phyloP scores from a whole-genome alignment of 2,329 filamentous ascomycete species.

The Neofusicoccum sp. region DNA sequence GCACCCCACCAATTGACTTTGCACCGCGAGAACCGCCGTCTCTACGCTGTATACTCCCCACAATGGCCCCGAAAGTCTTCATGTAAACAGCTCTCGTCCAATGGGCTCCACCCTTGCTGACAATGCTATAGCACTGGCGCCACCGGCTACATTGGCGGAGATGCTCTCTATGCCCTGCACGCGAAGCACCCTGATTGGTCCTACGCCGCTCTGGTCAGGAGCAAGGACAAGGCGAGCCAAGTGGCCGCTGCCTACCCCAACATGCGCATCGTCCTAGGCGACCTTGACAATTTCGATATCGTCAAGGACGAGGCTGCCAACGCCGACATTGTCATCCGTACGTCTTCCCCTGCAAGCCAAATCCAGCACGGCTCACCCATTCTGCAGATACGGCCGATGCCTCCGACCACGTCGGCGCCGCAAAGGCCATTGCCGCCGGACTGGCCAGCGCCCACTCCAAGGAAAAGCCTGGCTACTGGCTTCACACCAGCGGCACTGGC shows the following conservation, averaged over 20 bases:
- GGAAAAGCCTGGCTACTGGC: constrained; percentile 46
- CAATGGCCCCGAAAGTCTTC: constrained; percentile 10
- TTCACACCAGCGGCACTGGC: constrained; percentile 60
- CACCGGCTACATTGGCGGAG: constrained; percentile 22
- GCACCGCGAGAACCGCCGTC: no score
- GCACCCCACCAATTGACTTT: no score
- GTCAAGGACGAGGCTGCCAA: constrained; percentile 11
- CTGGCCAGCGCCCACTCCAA: constrained; percentile 50
- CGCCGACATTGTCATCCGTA: constrained; percentile 29
- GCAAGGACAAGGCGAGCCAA: neutral
- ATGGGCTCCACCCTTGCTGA: neutral
- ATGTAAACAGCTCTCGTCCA: neutral
- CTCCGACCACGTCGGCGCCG: constrained; percentile 32
- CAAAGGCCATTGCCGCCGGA: constrained; percentile 53
- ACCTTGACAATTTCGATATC: constrained; percentile 13
- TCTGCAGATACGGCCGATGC: constrained; percentile 32
- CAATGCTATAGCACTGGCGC: constrained; percentile 4
- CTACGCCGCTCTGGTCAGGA: constrained; percentile 14
- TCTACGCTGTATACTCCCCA: neutral
- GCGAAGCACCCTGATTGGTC: constrained; percentile 10
- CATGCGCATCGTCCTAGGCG: constrained; percentile 13
- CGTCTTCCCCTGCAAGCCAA: neutral
- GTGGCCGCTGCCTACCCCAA: constrained; percentile 7
- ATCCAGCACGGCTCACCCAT: neutral
- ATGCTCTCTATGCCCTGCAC: constrained; percentile 11